Evolutionary conservation across 169 alveolate species (phyloP).

Genomic region (Plasmodium relictum): DNA sequence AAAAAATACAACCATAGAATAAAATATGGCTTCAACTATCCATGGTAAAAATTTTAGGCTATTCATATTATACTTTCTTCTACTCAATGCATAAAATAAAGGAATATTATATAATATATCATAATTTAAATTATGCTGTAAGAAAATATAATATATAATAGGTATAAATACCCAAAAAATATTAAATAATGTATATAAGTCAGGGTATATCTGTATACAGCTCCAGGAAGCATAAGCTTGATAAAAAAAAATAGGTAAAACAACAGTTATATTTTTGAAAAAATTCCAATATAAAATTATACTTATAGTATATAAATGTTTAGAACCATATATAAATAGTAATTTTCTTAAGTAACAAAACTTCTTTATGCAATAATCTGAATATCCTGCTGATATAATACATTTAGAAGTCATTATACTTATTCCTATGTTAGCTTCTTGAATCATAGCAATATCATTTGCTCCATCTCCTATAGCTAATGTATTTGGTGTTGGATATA

Average conservation of each 20-base stretch:
- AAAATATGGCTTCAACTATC: constrained; percentile 71
- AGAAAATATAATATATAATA: constrained; percentile 59
- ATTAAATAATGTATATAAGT: constrained; percentile 57
- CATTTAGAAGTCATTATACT: constrained; percentile 97
- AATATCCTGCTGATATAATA: constrained; percentile 97
- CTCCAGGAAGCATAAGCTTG: constrained; percentile 79
- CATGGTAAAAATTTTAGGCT: constrained; percentile 64
- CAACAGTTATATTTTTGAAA: constrained; percentile 66
- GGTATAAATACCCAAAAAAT: constrained; percentile 73
- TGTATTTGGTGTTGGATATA: constrained; percentile 84
- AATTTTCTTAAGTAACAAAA: constrained; percentile 93
- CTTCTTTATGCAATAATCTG: constrained; percentile 96
- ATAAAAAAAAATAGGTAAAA: constrained; percentile 75
- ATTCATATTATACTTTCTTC: constrained; percentile 75
- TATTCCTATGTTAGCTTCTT: constrained; percentile 95
- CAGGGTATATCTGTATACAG: constrained; percentile 72
- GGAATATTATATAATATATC: constrained; percentile 76
- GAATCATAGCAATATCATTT: constrained; percentile 84
- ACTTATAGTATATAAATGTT: constrained; percentile 77
- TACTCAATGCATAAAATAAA: constrained; percentile 73
- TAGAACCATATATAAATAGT: constrained; percentile 97
- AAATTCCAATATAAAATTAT: constrained; percentile 76
- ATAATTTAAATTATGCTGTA: constrained; percentile 77
- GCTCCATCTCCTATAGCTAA: constrained; percentile 87
- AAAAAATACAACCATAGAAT: constrained; percentile 51